phyloP scores from a whole-genome alignment of 495 filamentous ascomycete species.

The Opeltia flavorubescens region DNA sequence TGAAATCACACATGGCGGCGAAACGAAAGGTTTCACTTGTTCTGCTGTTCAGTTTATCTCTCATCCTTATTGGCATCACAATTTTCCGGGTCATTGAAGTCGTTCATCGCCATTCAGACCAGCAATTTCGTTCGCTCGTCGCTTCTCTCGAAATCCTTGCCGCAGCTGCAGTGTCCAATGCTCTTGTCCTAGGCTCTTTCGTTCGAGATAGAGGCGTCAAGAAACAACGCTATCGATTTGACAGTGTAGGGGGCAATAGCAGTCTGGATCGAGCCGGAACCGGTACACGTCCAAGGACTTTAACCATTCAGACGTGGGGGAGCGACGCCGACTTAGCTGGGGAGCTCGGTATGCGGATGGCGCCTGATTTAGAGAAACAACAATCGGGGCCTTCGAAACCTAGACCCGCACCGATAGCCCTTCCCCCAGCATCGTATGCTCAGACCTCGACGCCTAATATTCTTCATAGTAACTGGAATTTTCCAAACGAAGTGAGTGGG shows the following conservation, averaged over 20 bases:
- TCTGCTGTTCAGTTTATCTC: constrained; percentile 66
- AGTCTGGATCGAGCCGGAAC: constrained; percentile 35
- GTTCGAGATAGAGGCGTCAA: constrained; percentile 66
- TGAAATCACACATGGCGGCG: constrained; percentile 53
- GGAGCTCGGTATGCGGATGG: constrained; percentile 52
- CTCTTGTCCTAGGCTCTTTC: constrained; percentile 67
- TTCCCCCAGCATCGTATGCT: constrained; percentile 13
- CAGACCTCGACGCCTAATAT: constrained; percentile 5
- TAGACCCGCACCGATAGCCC: constrained; percentile 28
- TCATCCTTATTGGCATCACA: constrained; percentile 60
- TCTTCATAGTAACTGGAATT: constrained; percentile 17
- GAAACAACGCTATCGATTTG: constrained; percentile 58
- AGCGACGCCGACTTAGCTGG: constrained; percentile 69
- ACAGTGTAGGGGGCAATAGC: constrained; percentile 37
- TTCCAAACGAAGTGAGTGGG: constrained; percentile 17
- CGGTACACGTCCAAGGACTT: constrained; percentile 29
- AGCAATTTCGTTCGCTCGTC: constrained; percentile 62
- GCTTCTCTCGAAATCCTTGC: constrained; percentile 69
- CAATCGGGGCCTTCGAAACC: constrained; percentile 15
- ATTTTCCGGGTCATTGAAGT: constrained; percentile 64
- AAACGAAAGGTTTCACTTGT: constrained; percentile 53
- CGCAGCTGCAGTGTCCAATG: constrained; percentile 63
- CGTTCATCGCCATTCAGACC: constrained; percentile 43
- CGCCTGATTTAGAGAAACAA: constrained; percentile 40
- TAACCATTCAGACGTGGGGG: constrained; percentile 56